Base-by-base conservation (phyloP, 306 rosid species). In the Inga leiocalycina region DNA sequence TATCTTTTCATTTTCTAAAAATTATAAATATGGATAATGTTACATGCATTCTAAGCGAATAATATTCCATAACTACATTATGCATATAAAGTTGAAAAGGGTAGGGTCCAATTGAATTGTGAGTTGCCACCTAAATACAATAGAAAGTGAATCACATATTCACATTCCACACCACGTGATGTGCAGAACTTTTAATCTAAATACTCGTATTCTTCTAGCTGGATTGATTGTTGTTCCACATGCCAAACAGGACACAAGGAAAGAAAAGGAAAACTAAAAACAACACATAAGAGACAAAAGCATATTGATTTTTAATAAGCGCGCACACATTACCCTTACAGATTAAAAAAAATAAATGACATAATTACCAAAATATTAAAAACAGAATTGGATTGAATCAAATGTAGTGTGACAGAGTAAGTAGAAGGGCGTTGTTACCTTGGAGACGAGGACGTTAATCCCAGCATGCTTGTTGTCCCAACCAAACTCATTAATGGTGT, bases 381-480 rank as follows among this genome's bases (percentile, higher is more conserved):
- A 62, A 11, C 7, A 61, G 4, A 24, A 22, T 45, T 30, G 39
- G 39, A 27, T 27, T 30, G 37, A 22, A 62, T 13, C 69, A 11
- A 8, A 39, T 59, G 34, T 0, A 52, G 48, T 52, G 30, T 16
- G 4, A 45, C 77, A 1, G n/a, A 8, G 43, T 44, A 64, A 16
- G 35, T 15, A 34, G 45, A 14, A 15, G 30, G 35, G 9, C 59
- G 69, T 11, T 20, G 12, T 12, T 74, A 96, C 99, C 98, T 96
- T 96, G 69, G 98, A 94, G 84, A 96, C 78, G 79, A 96, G 98
- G 59, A 96, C 88, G 86, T 96, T 96, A 83, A 94, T 96, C 81
- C 98, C 98, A 24, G 99, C 99, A 88, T 96, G 99, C 91, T 96
- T 96, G 93, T 96, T 96, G 88, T 96, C 99, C 98, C 99, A 96